phyloP scores from a whole-genome alignment of 176 grass and related monocot species.

The Phyllostachys edulis region DNA sequence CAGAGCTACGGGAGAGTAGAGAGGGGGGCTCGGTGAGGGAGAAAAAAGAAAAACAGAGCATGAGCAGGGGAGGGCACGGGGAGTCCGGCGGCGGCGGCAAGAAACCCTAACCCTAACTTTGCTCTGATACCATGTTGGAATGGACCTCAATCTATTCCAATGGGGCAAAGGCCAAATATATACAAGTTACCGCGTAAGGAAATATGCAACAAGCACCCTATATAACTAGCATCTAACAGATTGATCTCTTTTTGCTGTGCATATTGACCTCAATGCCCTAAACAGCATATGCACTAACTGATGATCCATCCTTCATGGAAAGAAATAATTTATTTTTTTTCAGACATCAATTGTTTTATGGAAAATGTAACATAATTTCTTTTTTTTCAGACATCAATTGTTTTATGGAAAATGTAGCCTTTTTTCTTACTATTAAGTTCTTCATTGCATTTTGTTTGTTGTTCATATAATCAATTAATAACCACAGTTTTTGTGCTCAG shows the following conservation, averaged over 20 bases:
- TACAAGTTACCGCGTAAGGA: no score
- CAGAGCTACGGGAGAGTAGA: no score
- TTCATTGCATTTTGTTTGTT: not conserved
- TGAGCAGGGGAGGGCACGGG: no score
- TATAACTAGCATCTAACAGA: no score
- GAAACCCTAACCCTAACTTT: no score
- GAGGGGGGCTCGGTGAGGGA: no score
- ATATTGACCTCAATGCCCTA: not conserved
- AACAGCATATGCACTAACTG: not conserved
- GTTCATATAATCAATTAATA: not conserved
- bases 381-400: not conserved
- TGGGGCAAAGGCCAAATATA: no score
- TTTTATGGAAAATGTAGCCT: not conserved
- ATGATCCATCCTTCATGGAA: not conserved
- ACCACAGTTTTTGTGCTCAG: constrained; percentile 16
- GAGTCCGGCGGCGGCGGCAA: no score
- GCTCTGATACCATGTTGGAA: no score
- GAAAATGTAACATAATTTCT: not conserved
- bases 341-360: not conserved
- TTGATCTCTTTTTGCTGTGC: not conserved
- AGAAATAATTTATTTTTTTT: not conserved
- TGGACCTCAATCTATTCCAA: no score
- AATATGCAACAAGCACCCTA: no score
- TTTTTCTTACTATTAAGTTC: not conserved
- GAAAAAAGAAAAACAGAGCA: no score